A percentile compares a stretch with the other conserved stretches of the same genome.
These are phyloP conservation scores for Cercophora scortea DNA, from an alignment of 495 filamentous ascomycete genomes.

Conservation along the genomic window DNA sequence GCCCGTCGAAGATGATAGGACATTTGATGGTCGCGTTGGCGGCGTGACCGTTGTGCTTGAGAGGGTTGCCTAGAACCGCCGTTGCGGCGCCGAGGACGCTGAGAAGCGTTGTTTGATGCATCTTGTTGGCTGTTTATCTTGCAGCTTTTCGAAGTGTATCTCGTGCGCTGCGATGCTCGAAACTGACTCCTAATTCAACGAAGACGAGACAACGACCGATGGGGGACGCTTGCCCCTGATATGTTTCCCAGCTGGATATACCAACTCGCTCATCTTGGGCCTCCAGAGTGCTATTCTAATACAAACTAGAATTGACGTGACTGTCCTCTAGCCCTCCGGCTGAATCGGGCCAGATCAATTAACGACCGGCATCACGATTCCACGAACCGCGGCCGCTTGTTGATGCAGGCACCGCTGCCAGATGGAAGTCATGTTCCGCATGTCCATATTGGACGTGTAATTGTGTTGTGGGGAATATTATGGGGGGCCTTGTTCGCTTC, in stretches of 20 bases:
- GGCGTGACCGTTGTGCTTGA: background rate
- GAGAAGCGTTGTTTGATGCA: conserved; percentile 14
- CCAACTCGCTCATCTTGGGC: too few relatives aligned
- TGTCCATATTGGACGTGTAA: conserved; percentile 7
- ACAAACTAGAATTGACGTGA: too few relatives aligned
- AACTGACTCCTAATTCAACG: too few relatives aligned
- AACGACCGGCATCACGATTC: conserved; percentile 9
- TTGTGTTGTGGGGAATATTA: background rate
- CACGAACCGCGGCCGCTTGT: conserved; percentile 6
- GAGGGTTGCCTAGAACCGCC: background rate
- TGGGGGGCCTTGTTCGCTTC: conserved; percentile 1
- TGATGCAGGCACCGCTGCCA: conserved; percentile 7
- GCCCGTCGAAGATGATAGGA: conserved; percentile 39
- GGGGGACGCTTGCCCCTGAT: too few relatives aligned
- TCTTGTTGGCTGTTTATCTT: background rate
- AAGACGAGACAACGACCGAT: too few relatives aligned
- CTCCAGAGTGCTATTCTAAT: too few relatives aligned
- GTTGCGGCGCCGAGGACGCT: conserved; percentile 3
- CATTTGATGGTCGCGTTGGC: conserved; percentile 25
- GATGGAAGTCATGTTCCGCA: conserved; percentile 12
- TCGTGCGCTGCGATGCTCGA: too few relatives aligned
- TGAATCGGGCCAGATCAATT: conserved; percentile 8
- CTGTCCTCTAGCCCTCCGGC: conserved; percentile 1
- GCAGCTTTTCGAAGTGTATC: too few relatives aligned
- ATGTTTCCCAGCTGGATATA: too few relatives aligned